Base-by-base conservation (phyloP, 148 eudicot genomes). In the Cornus suecica region DNA sequence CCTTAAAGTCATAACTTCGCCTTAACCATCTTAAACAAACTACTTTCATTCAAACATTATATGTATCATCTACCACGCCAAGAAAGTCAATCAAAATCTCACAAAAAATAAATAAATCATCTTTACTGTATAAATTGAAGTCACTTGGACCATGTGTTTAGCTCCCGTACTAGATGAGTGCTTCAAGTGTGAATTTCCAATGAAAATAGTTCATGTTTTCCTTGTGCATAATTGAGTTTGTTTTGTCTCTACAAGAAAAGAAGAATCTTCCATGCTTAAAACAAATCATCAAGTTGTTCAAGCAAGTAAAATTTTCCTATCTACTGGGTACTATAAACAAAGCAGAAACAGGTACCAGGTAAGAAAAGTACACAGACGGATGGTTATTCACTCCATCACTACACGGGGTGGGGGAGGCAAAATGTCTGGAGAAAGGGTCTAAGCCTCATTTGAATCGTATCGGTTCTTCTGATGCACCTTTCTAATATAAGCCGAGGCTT, bases 381-480 rank as follows among this genome's bases (percentile, higher is more conserved):
- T 26, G 14, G 56, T 34, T 31, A 32, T 32, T 32, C 20, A 37
- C 62, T 71, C 63, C 74, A 27, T 66, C 73, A 60, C 54, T 32
- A 60, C 54, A 74, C 18, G 74, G 60, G 79, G 68, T 51, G 77
- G 72, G 20, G 83, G 79, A 15, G 82, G 82, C 69, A 60, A 11
- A 41, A 42, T 54, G 29, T 11, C 27, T 22, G 66, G 58, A 28
- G 66, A 67, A 61, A 18, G 26, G 6, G 64, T 13, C 9, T 34
- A 2, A 18, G 68, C n/a, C 66, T 70, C 68, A 7, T 72, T 64
- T 4, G 64, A 73, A 79, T 67, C 71, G 61, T 67, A 9, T 1
- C 54, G 51, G 37, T 70, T 80, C 68, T 63, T 81, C 69, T 73
- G 73, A 65, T 66, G 78, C 20, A 83, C 83, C 68, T 70, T 83